These are phyloP conservation scores for Phialemonium atrogriseum DNA, from an alignment of 2,329 filamentous ascomycete species.

Conservation along the genomic window DNA sequence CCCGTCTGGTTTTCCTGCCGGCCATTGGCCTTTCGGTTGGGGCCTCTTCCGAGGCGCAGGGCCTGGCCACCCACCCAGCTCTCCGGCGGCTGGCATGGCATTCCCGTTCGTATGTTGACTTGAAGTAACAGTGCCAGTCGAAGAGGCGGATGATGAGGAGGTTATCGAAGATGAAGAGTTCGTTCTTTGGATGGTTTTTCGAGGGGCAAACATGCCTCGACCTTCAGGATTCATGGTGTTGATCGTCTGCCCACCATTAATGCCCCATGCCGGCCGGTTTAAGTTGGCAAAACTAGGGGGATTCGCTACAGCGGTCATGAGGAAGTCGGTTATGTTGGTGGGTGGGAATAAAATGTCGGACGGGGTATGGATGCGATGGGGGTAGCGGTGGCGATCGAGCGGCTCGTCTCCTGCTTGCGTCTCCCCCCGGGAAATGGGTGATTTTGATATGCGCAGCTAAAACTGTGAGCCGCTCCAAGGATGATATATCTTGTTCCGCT, in stretches of 20 bases:
- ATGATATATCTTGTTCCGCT: no score
- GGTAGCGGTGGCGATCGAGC: no score
- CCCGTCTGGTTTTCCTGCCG: constrained; percentile 36
- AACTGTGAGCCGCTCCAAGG: no score
- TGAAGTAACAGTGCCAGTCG: constrained; percentile 55
- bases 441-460: no score
- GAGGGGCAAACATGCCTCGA: constrained; percentile 81
- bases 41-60: constrained; percentile 42
- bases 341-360: no score
- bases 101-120: constrained; percentile 55
- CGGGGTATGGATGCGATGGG: constrained; percentile 5
- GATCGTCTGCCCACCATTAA: constrained; percentile 44
- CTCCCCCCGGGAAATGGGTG: no score
- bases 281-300: constrained; percentile 56
- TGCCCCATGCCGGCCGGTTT: constrained; percentile 57
- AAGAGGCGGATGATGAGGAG: constrained; percentile 50
- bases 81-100: constrained; percentile 34
- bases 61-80: constrained; percentile 44
- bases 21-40: constrained; percentile 42
- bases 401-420: no score
- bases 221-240: constrained; percentile 76
- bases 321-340: constrained; percentile 20
- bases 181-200: constrained; percentile 76
- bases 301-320: constrained; percentile 62
- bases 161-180: constrained; percentile 89